These are phyloP conservation scores for Thuja plicata DNA, from an alignment of 83 land plant genomes.

Conservation along the genomic window DNA sequence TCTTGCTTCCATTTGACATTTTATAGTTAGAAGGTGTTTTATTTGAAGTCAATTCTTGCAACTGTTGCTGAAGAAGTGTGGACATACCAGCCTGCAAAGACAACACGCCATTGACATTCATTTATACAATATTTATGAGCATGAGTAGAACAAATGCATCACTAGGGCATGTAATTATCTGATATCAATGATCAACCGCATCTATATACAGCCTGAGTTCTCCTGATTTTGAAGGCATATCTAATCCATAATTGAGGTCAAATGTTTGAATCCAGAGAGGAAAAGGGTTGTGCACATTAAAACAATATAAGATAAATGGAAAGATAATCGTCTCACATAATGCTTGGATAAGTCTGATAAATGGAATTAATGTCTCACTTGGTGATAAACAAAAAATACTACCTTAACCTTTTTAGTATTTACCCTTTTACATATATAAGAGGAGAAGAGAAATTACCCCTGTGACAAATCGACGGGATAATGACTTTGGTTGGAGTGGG, in stretches of 20 bases:
- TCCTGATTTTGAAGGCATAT: too few species aligned
- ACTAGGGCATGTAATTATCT: background rate
- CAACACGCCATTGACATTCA: background rate
- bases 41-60: conserved; percentile 44
- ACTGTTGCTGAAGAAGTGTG: conserved; percentile 55
- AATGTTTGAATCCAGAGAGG: too few species aligned
- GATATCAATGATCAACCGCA: background rate
- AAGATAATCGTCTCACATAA: too few species aligned
- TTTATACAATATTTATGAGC: background rate
- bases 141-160: background rate
- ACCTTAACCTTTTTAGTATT: too few species aligned
- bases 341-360: too few species aligned
- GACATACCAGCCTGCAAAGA: conserved; percentile 64
- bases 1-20: conserved; percentile 16
- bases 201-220: too few species aligned
- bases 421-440: too few species aligned
- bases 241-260: too few species aligned
- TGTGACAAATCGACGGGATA: conserved; percentile 57
- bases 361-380: too few species aligned
- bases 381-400: too few species aligned
- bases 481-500: conserved; percentile 59
- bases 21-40: conserved; percentile 9
- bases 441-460: conserved; percentile 37
- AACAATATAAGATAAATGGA: too few species aligned
- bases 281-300: too few species aligned